Evolutionary conservation across 2,329 filamentous ascomycete species (phyloP).

Genomic region (Aspergillus fumigatiaffinis): DNA sequence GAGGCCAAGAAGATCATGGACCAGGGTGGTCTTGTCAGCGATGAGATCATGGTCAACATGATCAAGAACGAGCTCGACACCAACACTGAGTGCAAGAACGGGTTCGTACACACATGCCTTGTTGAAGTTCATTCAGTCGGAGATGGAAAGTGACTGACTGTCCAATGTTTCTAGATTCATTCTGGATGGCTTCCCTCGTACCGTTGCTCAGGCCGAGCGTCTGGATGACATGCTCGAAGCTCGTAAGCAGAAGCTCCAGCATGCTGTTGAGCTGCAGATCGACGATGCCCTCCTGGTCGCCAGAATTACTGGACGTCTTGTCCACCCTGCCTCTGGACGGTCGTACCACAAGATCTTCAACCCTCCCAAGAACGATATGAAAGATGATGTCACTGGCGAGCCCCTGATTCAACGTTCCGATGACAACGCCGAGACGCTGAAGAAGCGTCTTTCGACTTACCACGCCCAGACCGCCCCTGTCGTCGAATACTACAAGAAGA

Average conservation of each 20-base stretch:
- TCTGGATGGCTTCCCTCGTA: conserved; percentile 96
- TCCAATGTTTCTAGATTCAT: conserved; percentile 69
- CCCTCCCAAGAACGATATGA: conserved; percentile 91
- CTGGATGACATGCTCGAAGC: conserved; percentile 84
- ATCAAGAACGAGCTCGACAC: conserved; percentile 94
- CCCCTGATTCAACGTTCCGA: conserved; percentile 93
- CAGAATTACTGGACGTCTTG: conserved; percentile 90
- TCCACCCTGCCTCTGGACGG: conserved; percentile 93
- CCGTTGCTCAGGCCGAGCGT: conserved; percentile 89
- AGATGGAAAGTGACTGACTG: conserved; percentile 15
- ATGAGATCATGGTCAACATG: conserved; percentile 99
- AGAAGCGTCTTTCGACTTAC: conserved; percentile 91
- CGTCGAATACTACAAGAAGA: conserved; percentile 94
- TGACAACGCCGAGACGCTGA: conserved; percentile 92
- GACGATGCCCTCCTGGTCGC: conserved; percentile 90
- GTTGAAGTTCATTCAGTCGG: conserved; percentile 1
- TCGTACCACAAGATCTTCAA: conserved; percentile 99
- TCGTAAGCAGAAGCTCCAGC: conserved; percentile 80
- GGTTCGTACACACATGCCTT: conserved; percentile 54
- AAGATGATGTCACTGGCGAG: conserved; percentile 94
- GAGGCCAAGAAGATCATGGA: conserved; percentile 99
- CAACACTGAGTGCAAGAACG: conserved; percentile 94
- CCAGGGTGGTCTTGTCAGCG: conserved; percentile 91
- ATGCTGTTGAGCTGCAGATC: conserved; percentile 95
- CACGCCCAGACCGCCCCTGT: conserved; percentile 91